Evolutionary conservation across 352 stramenopile genomes (phyloP).

Genomic region (Globisporangium canariense): DNA sequence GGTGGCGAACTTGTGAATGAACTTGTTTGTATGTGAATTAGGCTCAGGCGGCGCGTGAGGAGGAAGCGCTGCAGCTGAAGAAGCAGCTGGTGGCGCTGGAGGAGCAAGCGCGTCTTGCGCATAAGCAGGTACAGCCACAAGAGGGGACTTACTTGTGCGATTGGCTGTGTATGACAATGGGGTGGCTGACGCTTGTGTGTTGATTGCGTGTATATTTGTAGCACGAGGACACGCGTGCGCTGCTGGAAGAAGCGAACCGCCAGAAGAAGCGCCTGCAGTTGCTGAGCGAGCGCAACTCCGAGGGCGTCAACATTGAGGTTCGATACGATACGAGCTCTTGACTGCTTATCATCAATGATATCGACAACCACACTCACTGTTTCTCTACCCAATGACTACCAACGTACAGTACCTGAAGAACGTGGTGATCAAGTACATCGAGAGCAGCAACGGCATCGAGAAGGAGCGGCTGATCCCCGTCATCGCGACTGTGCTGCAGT

Average conservation of each 20-base stretch:
- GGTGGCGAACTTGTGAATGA: not conserved
- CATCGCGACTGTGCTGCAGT: slow-evolving; percentile 68
- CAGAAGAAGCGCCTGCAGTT: slow-evolving; percentile 60
- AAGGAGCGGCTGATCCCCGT: slow-evolving; percentile 80
- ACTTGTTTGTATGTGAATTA: slow-evolving; percentile 13
- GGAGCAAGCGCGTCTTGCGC: slow-evolving; percentile 33
- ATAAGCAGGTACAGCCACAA: slow-evolving; percentile 35
- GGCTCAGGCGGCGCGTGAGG: slow-evolving; percentile 27
- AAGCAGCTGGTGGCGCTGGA: slow-evolving; percentile 43
- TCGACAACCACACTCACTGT: not conserved
- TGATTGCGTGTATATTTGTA: slow-evolving; percentile 8
- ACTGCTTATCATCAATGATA: not conserved
- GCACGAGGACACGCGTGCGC: slow-evolving; percentile 52
- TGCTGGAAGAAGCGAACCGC: slow-evolving; percentile 47
- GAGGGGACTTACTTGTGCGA: too few relatives aligned
- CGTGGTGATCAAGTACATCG: slow-evolving; percentile 84
- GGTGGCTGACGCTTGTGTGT: not conserved
- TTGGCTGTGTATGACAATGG: not conserved
- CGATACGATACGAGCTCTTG: not conserved
- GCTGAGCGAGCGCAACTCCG: slow-evolving; percentile 31
- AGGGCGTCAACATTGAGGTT: slow-evolving; percentile 69
- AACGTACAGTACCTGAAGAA: slow-evolving; percentile 77
- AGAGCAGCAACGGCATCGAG: slow-evolving; percentile 65
- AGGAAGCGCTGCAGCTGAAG: slow-evolving; percentile 43
- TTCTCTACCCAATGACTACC: not conserved